phyloP scores from a whole-genome alignment of 768 basidiomycete genomes.

The Tulasnella calospora region DNA sequence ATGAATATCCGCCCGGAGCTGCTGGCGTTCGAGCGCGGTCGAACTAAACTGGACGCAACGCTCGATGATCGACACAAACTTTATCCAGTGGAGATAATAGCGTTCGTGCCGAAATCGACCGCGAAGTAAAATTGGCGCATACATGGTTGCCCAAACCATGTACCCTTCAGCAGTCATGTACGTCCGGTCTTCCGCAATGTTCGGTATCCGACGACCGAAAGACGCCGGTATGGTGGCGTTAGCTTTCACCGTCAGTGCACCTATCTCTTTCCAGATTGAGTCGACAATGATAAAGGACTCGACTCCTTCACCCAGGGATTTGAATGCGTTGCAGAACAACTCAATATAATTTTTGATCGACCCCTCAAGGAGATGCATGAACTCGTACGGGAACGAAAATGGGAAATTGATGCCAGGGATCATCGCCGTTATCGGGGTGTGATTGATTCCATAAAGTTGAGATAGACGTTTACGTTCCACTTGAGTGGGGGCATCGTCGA shows the following conservation, averaged over 20 bases:
- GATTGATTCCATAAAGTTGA: slow-evolving; percentile 38
- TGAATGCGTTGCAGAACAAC: slow-evolving; percentile 9
- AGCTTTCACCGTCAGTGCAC: slow-evolving; percentile 35
- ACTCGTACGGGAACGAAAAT: slow-evolving; percentile 44
- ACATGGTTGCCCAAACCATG: slow-evolving; percentile 41
- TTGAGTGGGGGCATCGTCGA: slow-evolving; percentile 20
- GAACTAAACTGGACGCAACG: background rate
- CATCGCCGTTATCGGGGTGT: slow-evolving; percentile 35
- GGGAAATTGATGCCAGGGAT: slow-evolving; percentile 39
- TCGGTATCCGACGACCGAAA: slow-evolving; percentile 38
- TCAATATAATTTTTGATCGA: slow-evolving; percentile 41
- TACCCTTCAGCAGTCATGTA: slow-evolving; percentile 40
- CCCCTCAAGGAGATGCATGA: slow-evolving; percentile 51
- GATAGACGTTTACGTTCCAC: slow-evolving; percentile 29
- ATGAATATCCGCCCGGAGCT: too few relatives aligned
- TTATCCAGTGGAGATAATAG: slow-evolving; percentile 36
- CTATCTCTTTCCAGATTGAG: slow-evolving; percentile 43
- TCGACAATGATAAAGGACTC: background rate
- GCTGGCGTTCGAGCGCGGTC: too few relatives aligned
- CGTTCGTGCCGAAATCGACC: slow-evolving; percentile 34
- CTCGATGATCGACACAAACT: background rate
- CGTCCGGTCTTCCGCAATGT: slow-evolving; percentile 34
- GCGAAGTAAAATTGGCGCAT: slow-evolving; percentile 41
- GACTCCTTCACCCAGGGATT: too few relatives aligned
- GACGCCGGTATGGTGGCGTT: slow-evolving; percentile 40